Conservation (phyloP, 2,329 filamentous ascomycete species). For the Colletotrichum plurivorum region DNA sequence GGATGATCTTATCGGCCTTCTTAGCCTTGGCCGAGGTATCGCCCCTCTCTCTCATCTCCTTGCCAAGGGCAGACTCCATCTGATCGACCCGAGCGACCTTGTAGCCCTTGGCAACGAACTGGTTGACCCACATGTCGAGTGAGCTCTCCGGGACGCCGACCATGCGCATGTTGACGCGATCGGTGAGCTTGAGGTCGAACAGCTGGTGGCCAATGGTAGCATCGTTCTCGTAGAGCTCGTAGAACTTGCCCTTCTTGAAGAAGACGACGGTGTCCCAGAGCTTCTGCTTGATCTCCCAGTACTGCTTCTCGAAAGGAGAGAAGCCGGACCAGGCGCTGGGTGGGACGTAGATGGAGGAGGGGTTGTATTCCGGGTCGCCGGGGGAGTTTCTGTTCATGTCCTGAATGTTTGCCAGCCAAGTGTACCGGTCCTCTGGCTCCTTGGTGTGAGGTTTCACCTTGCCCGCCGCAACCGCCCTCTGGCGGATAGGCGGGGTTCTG, state of each 20-base stretch:
- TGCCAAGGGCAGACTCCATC: slow-evolving; percentile 93
- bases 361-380: slow-evolving; percentile 90
- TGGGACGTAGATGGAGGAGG: slow-evolving; percentile 91
- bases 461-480: slow-evolving; percentile 47
- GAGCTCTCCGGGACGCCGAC: slow-evolving; percentile 97
- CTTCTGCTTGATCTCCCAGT: slow-evolving; percentile 99
- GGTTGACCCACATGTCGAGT: slow-evolving; percentile 96
- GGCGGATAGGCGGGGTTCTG: slow-evolving; percentile 40
- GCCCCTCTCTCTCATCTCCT: slow-evolving; percentile 98
- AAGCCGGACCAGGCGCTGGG: slow-evolving; percentile 85
- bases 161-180: slow-evolving; percentile 99
- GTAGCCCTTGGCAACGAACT: slow-evolving; percentile 97
- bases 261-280: slow-evolving; percentile 98
- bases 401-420: slow-evolving; percentile 88
- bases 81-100: slow-evolving; percentile 98
- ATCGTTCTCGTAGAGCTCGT: slow-evolving; percentile 98
- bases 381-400: slow-evolving; percentile 87
- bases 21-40: slow-evolving; percentile 69
- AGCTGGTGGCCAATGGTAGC: slow-evolving; percentile 96
- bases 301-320: slow-evolving; percentile 96
- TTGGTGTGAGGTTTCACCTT: slow-evolving; percentile 82
- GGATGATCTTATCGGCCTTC: slow-evolving; percentile 94
- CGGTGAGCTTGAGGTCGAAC: slow-evolving; percentile 97
- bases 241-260: slow-evolving; percentile 99
- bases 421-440: slow-evolving; percentile 88